Evolutionary conservation across 495 filamentous ascomycete species (phyloP), one percentile per base, ranked within the genome.

Genomic region (Cladorrhinum samala): DNA sequence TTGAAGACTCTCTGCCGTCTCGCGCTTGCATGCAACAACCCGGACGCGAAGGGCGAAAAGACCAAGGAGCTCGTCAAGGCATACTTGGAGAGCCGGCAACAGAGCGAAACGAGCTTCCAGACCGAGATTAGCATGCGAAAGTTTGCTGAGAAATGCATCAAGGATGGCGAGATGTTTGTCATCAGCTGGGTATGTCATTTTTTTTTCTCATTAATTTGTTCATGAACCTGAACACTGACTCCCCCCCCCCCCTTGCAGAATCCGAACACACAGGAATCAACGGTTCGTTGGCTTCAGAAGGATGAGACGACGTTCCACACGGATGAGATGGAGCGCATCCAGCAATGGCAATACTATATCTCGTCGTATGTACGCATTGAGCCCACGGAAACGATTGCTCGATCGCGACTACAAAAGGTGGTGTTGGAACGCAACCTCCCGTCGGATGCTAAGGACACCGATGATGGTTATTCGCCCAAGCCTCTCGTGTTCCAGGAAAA

Each of bases 301-400:
- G 88, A 91, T 55, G 90, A 95, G 57, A 80, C 83, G 3, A 94
- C 89, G 0, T 86, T 92, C 60, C 81, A 89, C 57, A 77, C 76
- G 63, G 74, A 80, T 52, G 79, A 83, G 56, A 77, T 83, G 70
- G 72, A 77, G 58, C 74, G 72, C 17, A 73, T 72, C 52, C 75
- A 82, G 37, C 72, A 72, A 49, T 97, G 92, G 92, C 86, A 87
- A 46, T 91, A 92, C 75, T 99, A 99, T 64, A 87, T 95, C 39
- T 89, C 89, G 38, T 88, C 91, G 9, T 99, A 86, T 69, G 84
- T 86, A 44, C 87, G 88, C 63, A 77, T 89, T 40, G 91, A 94
- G 52, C 87, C 86, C 5, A 99, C 94, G 13, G 94, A 99, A 68
- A 88, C 88, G 23, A 77, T 96, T 6, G 72, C 77, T 6, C 76